Evolutionary conservation across 139 green algal species (phyloP).

Genomic region (Auxenochlorella pyrenoidosa): DNA sequence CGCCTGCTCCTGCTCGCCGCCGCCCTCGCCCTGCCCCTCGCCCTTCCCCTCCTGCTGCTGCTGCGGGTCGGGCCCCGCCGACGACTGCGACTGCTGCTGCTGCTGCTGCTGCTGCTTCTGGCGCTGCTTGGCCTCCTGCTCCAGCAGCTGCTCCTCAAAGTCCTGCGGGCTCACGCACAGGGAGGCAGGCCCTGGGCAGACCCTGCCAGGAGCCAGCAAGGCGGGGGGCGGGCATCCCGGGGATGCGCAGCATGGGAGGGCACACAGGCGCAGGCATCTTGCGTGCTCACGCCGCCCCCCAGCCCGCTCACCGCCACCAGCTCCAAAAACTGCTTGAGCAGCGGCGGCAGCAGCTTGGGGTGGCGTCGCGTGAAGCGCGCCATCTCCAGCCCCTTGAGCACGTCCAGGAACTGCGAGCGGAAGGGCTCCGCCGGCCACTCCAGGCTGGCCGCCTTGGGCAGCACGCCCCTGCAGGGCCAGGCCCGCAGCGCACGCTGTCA

Average conservation of each 20-base stretch:
- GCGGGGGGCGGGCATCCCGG: background rate
- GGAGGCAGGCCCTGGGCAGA: no score
- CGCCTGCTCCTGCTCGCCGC: slow-evolving; percentile 22
- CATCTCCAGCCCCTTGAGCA: slow-evolving; percentile 77
- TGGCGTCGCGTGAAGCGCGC: slow-evolving; percentile 85
- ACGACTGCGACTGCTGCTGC: slow-evolving; percentile 46
- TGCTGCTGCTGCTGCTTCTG: slow-evolving; percentile 50
- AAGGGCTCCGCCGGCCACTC: slow-evolving; percentile 87
- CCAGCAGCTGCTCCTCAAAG: slow-evolving; percentile 77
- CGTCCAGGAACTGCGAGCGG: slow-evolving; percentile 76
- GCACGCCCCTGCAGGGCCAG: slow-evolving; percentile 25
- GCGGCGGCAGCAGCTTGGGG: slow-evolving; percentile 77
- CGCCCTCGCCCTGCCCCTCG: slow-evolving; percentile 9
- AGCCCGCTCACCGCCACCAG: slow-evolving; percentile 69
- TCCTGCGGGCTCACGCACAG: slow-evolving; percentile 49
- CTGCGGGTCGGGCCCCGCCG: slow-evolving; percentile 31
- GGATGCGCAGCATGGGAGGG: background rate
- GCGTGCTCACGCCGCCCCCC: background rate
- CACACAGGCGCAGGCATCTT: background rate
- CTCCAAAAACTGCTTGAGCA: slow-evolving; percentile 86
- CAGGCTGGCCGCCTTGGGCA: slow-evolving; percentile 67
- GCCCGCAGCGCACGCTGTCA: background rate
- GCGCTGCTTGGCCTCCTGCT: slow-evolving; percentile 48
- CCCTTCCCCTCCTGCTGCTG: slow-evolving; percentile 40
- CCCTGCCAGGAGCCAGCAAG: background rate